Conservation (phyloP, 1,284 basidiomycete species). For the Mycena sp. region DNA sequence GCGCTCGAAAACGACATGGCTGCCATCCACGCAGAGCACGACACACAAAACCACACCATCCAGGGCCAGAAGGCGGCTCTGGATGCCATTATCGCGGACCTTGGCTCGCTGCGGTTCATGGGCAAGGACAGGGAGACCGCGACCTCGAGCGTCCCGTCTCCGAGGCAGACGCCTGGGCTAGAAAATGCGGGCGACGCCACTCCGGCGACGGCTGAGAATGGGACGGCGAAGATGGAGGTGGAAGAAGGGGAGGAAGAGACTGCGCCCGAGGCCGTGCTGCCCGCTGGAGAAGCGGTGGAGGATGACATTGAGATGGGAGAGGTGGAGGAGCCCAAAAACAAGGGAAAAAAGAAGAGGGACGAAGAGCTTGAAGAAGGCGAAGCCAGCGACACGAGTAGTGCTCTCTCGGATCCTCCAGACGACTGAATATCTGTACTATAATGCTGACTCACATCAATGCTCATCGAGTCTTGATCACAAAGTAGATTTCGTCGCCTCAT, state of each 20-base stretch:
- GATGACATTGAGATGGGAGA: conserved; percentile 91
- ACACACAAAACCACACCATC: conserved; percentile 72
- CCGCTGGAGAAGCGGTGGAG: conserved; percentile 46
- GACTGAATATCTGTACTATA: conserved; percentile 16
- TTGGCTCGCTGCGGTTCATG: conserved; percentile 67
- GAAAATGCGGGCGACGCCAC: conserved; percentile 44
- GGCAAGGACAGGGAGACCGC: conserved; percentile 68
- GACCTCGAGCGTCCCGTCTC: conserved; percentile 51
- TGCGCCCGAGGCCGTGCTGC: conserved; percentile 32
- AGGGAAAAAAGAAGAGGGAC: conserved; percentile 55
- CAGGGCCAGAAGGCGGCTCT: conserved; percentile 73
- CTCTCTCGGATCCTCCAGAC: conserved; percentile 77
- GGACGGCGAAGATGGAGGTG: conserved; percentile 28
- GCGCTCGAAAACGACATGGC: conserved; percentile 80
- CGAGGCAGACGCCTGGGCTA: conserved; percentile 57
- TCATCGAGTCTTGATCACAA: conserved; percentile 81
- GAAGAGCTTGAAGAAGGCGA: conserved; percentile 88
- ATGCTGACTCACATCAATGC: conserved; percentile 59
- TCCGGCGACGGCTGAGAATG: conserved; percentile 35
- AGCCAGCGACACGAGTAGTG: conserved; percentile 80
- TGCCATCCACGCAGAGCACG: conserved; percentile 77
- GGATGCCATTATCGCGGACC: conserved; percentile 69
- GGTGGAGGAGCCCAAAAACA: conserved; percentile 63
- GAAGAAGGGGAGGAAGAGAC: conserved; percentile 34
- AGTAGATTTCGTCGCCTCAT: conserved; percentile 67